Conservation (phyloP, 768 basidiomycete genomes). For the Russula sp. region DNA sequence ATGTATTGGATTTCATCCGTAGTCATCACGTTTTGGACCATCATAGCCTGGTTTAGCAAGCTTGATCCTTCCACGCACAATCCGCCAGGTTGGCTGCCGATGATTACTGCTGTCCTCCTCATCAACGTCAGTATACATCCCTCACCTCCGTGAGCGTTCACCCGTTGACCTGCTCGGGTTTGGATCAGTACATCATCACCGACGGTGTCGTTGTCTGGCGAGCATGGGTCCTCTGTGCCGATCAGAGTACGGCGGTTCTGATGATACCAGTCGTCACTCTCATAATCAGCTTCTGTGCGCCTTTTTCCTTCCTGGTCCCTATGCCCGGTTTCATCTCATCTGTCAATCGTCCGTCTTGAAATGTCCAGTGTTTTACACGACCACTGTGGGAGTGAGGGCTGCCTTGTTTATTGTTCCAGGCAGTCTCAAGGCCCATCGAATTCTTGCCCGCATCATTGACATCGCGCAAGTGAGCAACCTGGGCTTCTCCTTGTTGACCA, state of each 20-base stretch:
- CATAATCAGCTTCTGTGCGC: not conserved
- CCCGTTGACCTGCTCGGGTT: not conserved
- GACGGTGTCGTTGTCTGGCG: constrained; percentile 18
- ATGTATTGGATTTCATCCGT: constrained; percentile 3
- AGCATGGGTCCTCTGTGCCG: constrained; percentile 8
- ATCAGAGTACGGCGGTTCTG: not conserved
- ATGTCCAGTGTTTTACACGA: not conserved
- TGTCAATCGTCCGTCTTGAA: not conserved
- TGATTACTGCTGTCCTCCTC: constrained; percentile 3
- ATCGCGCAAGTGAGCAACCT: constrained; percentile 2
- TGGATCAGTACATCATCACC: constrained; percentile 3
- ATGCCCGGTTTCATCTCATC: not conserved
- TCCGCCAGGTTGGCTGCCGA: not conserved
- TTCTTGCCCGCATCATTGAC: not conserved
- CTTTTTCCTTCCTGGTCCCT: not conserved
- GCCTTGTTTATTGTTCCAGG: not conserved
- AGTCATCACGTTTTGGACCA: not conserved
- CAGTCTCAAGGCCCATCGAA: too few relatives aligned
- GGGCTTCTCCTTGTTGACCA: constrained; percentile 1
- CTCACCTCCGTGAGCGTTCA: too few relatives aligned
- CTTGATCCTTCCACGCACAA: not conserved
- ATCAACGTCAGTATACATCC: constrained; percentile 3
- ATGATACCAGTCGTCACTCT: not conserved
- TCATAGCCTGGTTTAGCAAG: not conserved
- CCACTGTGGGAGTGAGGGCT: not conserved